Percentiles rank a stretch among this genome's conserved stretches.
Conservation (phyloP, 352 stramenopile genomes). For the Phytopythium mirpurense region DNA sequence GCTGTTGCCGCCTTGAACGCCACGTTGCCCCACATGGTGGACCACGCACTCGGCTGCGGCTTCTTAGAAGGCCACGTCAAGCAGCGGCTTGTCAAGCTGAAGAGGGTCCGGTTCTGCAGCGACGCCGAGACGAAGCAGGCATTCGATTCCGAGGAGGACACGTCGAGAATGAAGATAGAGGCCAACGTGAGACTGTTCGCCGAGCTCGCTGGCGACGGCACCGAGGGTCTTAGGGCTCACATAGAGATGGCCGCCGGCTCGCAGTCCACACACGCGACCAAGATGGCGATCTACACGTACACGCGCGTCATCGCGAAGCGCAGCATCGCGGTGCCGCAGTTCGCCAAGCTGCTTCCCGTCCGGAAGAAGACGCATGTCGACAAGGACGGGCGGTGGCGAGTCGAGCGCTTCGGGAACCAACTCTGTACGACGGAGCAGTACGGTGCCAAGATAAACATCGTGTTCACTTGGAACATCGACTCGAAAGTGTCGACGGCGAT, state of each 20-base stretch:
- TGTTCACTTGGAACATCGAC: neutral
- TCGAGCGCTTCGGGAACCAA: neutral
- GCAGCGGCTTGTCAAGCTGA: neutral
- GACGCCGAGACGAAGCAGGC: neutral
- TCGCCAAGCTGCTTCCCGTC: neutral
- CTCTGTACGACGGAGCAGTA: neutral
- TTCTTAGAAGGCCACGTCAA: neutral
- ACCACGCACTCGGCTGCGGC: neutral
- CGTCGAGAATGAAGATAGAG: too few relatives aligned
- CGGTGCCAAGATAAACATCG: neutral
- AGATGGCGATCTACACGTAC: neutral
- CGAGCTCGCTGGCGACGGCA: neutral
- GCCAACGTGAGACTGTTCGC: too few relatives aligned
- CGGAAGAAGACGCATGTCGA: neutral
- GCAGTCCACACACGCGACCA: neutral
- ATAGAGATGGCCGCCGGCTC: too few relatives aligned
- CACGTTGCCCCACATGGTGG: neutral
- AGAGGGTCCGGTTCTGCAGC: neutral
- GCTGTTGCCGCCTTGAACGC: too few relatives aligned
- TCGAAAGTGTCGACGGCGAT: neutral
- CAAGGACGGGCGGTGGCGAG: neutral
- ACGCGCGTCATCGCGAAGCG: neutral
- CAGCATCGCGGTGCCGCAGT: neutral
- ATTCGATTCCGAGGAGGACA: neutral
- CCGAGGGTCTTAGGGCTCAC: too few relatives aligned